Percentiles rank a stretch among this genome's conserved stretches.
phyloP scores from a whole-genome alignment of 495 filamentous ascomycete species.

The Immersiella caudata region DNA sequence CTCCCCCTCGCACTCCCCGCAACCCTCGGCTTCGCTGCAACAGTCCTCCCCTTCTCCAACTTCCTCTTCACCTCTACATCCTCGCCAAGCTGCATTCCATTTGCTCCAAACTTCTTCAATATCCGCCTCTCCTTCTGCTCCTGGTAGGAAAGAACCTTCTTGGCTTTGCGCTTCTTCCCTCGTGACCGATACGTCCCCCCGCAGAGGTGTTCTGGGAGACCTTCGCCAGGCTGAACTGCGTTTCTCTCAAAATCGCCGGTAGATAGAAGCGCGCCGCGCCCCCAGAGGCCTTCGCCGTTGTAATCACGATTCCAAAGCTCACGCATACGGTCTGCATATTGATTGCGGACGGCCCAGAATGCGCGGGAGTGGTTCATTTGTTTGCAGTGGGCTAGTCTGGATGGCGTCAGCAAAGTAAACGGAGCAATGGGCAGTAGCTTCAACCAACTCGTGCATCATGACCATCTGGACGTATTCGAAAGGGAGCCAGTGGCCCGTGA shows the following conservation, averaged over 20 bases:
- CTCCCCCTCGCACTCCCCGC: slow-evolving; percentile 70
- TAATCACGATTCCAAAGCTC: slow-evolving; percentile 65
- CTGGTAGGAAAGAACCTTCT: slow-evolving; percentile 58
- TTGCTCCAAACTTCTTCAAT: slow-evolving; percentile 71
- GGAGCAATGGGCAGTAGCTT: not conserved
- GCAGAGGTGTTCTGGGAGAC: slow-evolving; percentile 66
- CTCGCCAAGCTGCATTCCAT: slow-evolving; percentile 66
- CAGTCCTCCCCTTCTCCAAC: slow-evolving; percentile 65
- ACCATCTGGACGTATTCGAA: slow-evolving; percentile 81
- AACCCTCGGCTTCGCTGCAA: slow-evolving; percentile 67
- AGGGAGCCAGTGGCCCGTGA: slow-evolving; percentile 66
- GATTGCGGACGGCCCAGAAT: slow-evolving; percentile 74
- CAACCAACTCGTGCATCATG: slow-evolving; percentile 70
- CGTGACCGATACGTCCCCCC: slow-evolving; percentile 67
- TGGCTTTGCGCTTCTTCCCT: slow-evolving; percentile 53
- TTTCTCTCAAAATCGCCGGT: slow-evolving; percentile 61
- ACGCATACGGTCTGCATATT: slow-evolving; percentile 65
- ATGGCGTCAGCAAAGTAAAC: slow-evolving; percentile 24
- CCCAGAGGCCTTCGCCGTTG: slow-evolving; percentile 79
- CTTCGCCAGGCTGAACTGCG: slow-evolving; percentile 50
- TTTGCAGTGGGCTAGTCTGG: slow-evolving; percentile 72
- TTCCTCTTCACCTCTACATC: slow-evolving; percentile 63
- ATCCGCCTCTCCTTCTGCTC: slow-evolving; percentile 68
- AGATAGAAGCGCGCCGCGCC: slow-evolving; percentile 60
- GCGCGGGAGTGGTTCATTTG: slow-evolving; percentile 78